Evolutionary conservation across 75 land plant genomes (phyloP), one percentile per base, ranked within the genome.

Genomic region (Azolla pinnata): DNA sequence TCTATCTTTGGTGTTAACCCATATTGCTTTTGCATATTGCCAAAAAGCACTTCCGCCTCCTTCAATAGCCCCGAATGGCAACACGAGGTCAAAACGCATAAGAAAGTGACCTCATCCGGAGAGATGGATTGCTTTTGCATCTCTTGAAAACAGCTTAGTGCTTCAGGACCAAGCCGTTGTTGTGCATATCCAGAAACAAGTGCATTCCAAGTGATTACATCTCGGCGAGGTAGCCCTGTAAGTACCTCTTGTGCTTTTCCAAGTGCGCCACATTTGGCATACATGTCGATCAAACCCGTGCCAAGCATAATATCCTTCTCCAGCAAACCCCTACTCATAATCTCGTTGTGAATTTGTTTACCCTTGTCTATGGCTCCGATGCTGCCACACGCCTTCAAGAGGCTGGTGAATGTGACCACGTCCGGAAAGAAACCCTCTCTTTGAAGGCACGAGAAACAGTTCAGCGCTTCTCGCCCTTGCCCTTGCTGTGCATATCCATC

Each of bases 111-210:
- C 40, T 5, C 52, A 64, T 77, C 67, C 12, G 80, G 80, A 18
- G 45, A 31, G 25, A 73, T 32, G 20, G 48, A 59, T 30, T 56
- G 58, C 23, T 31, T 29, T 35, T 57, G 58, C 80, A 73, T 73
- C 18, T 31, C 32, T 9, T 33, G 2, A 50, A 77, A 73, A 19
- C 67, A 31, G 2, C 30, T 12, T 4, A 63, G 21, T 18, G 72
- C 80, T 26, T 67, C 62, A 30, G 3, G 16, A 34, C 55, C 63
- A 29, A 21, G 33, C 28, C 78, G 75, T 50, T 67, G 63, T 33
- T 60, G 52, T 40, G 76, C 76, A 42, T 67, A 56, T 29, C 72
- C 76, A 54, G 77, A 45, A 25, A 77, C 68, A 62, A 77, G 63
- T 26, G 80, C 64, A 20, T 66, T 77, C 71, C 76, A 77, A 31